phyloP scores from a whole-genome alignment of 2,329 filamentous ascomycete genomes.

The Didymella segeticola region DNA sequence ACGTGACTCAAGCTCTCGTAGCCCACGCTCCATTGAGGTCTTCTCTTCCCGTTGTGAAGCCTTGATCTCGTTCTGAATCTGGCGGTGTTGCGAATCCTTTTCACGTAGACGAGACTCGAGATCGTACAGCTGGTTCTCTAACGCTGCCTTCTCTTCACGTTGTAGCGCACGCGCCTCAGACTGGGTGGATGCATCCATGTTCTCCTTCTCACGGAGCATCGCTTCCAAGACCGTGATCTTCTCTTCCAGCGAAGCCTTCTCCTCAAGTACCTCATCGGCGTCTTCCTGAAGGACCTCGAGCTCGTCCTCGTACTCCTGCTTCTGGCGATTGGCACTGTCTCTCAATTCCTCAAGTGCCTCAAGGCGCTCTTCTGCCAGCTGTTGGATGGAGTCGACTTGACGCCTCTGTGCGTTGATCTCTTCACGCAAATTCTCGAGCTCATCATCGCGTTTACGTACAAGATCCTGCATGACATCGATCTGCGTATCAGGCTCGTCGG shows the following conservation, averaged over 20 bases:
- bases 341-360: constrained; percentile 60
- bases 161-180: constrained; percentile 62
- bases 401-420: constrained; percentile 44
- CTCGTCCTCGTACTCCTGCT: constrained; percentile 63
- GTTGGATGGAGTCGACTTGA: constrained; percentile 42
- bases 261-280: constrained; percentile 51
- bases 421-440: constrained; percentile 62
- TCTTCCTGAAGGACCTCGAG: constrained; percentile 56
- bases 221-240: constrained; percentile 55
- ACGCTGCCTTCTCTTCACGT: constrained; percentile 54
- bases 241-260: constrained; percentile 66
- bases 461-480: constrained; percentile 52
- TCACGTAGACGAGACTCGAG: constrained; percentile 37
- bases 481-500: constrained; percentile 49
- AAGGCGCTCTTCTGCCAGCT: constrained; percentile 45
- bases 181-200: constrained; percentile 25
- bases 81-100: constrained; percentile 40
- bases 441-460: constrained; percentile 53
- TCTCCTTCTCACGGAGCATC: constrained; percentile 48
- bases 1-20: constrained; percentile 30
- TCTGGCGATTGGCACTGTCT: constrained; percentile 52
- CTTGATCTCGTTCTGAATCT: constrained; percentile 37
- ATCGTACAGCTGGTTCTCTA: constrained; percentile 59
- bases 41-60: constrained; percentile 52
- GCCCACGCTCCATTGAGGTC: constrained; percentile 58